Conservation (phyloP, 345 rosid species). For the Pseudoturritis turrita region DNA sequence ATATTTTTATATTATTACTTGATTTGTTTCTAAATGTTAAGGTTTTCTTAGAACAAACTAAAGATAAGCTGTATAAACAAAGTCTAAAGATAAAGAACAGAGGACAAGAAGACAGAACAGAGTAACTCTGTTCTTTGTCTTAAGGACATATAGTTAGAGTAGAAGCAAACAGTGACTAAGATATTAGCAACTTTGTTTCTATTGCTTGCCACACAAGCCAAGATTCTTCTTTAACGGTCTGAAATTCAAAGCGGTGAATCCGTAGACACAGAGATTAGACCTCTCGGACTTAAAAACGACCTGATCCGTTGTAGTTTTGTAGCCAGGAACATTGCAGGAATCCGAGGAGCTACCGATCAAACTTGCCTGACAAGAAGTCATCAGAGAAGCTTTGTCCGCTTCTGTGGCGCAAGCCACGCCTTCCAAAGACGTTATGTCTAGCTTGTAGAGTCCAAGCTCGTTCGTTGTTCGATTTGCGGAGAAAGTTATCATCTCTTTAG, state of each 20-base stretch:
- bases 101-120: slow-evolving; percentile 6
- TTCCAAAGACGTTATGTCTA: slow-evolving; percentile 77
- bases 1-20: neutral
- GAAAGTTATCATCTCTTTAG: slow-evolving; percentile 64
- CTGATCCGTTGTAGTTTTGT: slow-evolving; percentile 69
- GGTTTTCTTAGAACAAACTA: neutral
- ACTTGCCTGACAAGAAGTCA: slow-evolving; percentile 64
- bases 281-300: slow-evolving; percentile 56
- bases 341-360: slow-evolving; percentile 49
- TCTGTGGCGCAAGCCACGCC: slow-evolving; percentile 46
- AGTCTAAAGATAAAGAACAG: neutral
- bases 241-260: slow-evolving; percentile 63
- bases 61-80: neutral
- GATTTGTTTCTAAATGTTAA: neutral
- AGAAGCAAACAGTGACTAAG: neutral
- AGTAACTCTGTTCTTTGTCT: neutral
- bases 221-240: slow-evolving; percentile 62
- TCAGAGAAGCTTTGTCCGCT: slow-evolving; percentile 9
- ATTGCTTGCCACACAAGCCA: slow-evolving; percentile 50
- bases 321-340: slow-evolving; percentile 81
- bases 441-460: slow-evolving; percentile 64
- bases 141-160: neutral
- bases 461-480: slow-evolving; percentile 90
- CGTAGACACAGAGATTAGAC: slow-evolving; percentile 73
- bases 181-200: neutral